A percentile compares a stretch with the other conserved stretches of the same genome.
Evolutionary conservation across 1,139 yeast genomes (phyloP).

Genomic region (Kodamaea fungicola): DNA sequence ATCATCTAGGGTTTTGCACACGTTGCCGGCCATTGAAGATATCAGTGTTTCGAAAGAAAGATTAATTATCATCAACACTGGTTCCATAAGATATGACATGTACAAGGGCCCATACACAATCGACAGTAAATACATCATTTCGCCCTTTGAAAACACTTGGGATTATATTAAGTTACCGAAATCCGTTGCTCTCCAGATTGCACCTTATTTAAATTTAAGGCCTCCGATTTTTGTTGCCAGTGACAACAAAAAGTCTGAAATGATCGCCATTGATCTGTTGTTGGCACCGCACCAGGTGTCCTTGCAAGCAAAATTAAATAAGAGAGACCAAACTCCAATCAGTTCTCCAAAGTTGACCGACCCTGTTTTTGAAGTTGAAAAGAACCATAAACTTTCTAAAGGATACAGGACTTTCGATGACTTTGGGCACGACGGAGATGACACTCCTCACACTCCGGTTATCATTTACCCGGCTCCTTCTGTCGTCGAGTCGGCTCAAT

Average conservation of each 20-base stretch:
- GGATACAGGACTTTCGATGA: constrained; percentile 88
- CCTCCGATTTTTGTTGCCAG: constrained; percentile 35
- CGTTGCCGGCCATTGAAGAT: constrained; percentile 28
- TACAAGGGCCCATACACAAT: constrained; percentile 81
- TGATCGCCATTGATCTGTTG: constrained; percentile 8
- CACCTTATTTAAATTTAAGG: constrained; percentile 47
- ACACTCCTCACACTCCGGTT: constrained; percentile 70
- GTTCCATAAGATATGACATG: constrained; percentile 84
- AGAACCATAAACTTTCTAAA: constrained; percentile 24
- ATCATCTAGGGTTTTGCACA: constrained; percentile 55
- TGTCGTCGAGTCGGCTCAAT: constrained; percentile 55
- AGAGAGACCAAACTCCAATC: background rate
- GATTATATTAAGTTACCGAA: constrained; percentile 52
- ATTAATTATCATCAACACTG: constrained; percentile 74
- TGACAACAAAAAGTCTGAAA: too few species aligned
- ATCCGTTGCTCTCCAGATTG: constrained; percentile 44
- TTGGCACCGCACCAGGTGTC: constrained; percentile 26
- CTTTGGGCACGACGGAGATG: constrained; percentile 83
- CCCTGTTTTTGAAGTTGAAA: background rate
- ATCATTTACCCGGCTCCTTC: constrained; percentile 65
- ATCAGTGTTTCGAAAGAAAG: constrained; percentile 37
- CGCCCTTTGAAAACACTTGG: constrained; percentile 88
- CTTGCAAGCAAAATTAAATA: background rate
- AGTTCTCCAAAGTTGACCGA: constrained; percentile 1
- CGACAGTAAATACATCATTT: constrained; percentile 78